Conservation (phyloP, 2,329 filamentous ascomycete genomes). For the Cytospora paraplurivora region DNA sequence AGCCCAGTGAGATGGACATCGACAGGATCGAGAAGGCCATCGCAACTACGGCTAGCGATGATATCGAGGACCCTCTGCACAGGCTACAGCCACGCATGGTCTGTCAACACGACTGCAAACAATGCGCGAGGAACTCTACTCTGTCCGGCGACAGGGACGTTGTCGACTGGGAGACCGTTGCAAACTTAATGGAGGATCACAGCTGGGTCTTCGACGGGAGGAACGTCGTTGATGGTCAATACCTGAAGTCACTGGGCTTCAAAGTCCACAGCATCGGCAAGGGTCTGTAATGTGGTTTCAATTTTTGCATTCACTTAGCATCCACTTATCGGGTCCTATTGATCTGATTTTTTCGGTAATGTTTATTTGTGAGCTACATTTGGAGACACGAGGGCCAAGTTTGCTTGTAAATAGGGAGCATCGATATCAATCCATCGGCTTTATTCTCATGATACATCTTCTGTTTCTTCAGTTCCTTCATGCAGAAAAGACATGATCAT, state of each 20-base stretch:
- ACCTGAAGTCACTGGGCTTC: conserved; percentile 28
- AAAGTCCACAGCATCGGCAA: conserved; percentile 30
- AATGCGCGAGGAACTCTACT: conserved; percentile 21
- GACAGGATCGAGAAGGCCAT: conserved; percentile 33
- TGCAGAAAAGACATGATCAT: background rate
- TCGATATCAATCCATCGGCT: background rate
- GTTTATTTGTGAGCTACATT: background rate
- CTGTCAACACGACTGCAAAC: conserved; percentile 18
- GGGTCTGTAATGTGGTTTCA: conserved; percentile 11
- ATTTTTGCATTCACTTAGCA: too few relatives aligned
- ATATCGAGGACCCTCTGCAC: conserved; percentile 32
- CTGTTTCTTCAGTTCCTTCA: background rate
- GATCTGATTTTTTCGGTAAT: background rate
- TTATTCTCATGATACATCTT: background rate
- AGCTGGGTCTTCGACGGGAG: conserved; percentile 29
- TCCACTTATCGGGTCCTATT: background rate
- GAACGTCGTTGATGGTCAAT: conserved; percentile 25
- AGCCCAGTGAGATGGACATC: conserved; percentile 36
- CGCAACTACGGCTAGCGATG: conserved; percentile 2
- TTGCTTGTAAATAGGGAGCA: background rate
- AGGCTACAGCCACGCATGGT: conserved; percentile 20
- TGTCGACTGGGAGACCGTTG: conserved; percentile 27
- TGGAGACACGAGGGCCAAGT: background rate
- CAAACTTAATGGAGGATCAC: conserved; percentile 27
- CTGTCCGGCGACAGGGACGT: conserved; percentile 23